phyloP scores from a whole-genome alignment of 208 protist species.

The Crithidia thermophila region DNA sequence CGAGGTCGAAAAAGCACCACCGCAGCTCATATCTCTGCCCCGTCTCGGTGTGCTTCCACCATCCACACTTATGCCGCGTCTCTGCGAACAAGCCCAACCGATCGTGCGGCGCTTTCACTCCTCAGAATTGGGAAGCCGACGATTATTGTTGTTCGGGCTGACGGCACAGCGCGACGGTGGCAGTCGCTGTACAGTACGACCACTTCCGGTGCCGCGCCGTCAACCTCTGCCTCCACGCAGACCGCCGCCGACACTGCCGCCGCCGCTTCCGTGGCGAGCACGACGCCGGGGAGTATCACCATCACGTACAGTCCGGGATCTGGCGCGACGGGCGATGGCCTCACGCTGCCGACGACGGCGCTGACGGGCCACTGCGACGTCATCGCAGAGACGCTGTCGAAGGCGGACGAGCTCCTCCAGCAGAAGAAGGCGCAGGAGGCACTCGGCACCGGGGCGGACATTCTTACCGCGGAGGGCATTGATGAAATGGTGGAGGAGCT shows the following conservation, averaged over 20 bases:
- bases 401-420: conserved; percentile 78
- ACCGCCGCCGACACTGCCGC: neutral
- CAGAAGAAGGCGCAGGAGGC: conserved; percentile 81
- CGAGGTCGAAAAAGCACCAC: neutral
- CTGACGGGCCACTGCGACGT: conserved; percentile 82
- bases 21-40: neutral
- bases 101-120: no score
- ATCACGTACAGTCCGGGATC: conserved; percentile 81
- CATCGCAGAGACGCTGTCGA: conserved; percentile 80
- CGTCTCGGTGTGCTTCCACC: neutral
- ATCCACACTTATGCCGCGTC: neutral
- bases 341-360: conserved; percentile 66
- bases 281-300: conserved; percentile 28
- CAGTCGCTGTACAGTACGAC: neutral
- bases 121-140: no score
- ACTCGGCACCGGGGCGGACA: conserved; percentile 63
- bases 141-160: no score
- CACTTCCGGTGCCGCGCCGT: neutral
- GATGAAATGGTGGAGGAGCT: conserved; percentile 87
- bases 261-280: neutral
- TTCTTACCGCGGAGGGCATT: conserved; percentile 80
- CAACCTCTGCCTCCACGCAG: neutral
- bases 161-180: no score
- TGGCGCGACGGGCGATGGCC: conserved; percentile 41
- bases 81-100: neutral